Conservation (phyloP, 768 basidiomycete species). For the Mycena haematopus region DNA sequence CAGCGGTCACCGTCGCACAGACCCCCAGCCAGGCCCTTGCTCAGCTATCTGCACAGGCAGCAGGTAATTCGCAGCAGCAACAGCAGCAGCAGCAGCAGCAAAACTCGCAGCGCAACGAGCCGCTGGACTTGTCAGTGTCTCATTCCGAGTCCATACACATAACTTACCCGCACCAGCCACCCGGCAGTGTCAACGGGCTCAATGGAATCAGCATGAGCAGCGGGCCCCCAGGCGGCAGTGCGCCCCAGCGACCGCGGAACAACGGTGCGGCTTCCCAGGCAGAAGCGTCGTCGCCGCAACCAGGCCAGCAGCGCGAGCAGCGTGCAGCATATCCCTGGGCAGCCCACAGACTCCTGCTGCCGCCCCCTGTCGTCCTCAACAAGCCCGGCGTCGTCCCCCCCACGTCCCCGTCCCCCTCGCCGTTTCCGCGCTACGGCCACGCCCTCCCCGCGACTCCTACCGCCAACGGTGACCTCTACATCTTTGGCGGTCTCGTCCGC, state of each 20-base stretch:
- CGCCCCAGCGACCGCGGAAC: slow-evolving; percentile 23
- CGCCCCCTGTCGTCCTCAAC: slow-evolving; percentile 67
- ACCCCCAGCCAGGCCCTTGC: slow-evolving; percentile 73
- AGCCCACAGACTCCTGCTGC: slow-evolving; percentile 71
- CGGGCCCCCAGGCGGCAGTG: slow-evolving; percentile 1
- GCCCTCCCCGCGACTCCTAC: slow-evolving; percentile 83
- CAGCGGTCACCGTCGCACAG: slow-evolving; percentile 63
- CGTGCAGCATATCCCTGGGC: slow-evolving; percentile 86
- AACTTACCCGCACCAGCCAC: slow-evolving; percentile 28
- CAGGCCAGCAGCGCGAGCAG: slow-evolving; percentile 34
- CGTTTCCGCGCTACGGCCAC: slow-evolving; percentile 97
- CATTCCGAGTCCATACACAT: background rate
- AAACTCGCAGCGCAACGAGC: slow-evolving; percentile 21
- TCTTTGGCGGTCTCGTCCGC: slow-evolving; percentile 96
- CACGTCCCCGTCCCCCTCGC: slow-evolving; percentile 77
- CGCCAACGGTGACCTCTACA: slow-evolving; percentile 86
- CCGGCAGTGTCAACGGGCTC: slow-evolving; percentile 32
- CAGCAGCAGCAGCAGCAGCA: slow-evolving; percentile 34
- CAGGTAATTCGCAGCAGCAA: slow-evolving; percentile 32
- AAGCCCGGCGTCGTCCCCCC: slow-evolving; percentile 72
- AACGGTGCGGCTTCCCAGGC: slow-evolving; percentile 8
- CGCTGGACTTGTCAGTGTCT: slow-evolving; percentile 35
- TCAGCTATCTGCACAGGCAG: slow-evolving; percentile 51
- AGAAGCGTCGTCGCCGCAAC: slow-evolving; percentile 20
- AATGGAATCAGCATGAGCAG: slow-evolving; percentile 15